Base-by-base conservation (phyloP, 768 basidiomycete genomes). In the Agrocybe pediades region DNA sequence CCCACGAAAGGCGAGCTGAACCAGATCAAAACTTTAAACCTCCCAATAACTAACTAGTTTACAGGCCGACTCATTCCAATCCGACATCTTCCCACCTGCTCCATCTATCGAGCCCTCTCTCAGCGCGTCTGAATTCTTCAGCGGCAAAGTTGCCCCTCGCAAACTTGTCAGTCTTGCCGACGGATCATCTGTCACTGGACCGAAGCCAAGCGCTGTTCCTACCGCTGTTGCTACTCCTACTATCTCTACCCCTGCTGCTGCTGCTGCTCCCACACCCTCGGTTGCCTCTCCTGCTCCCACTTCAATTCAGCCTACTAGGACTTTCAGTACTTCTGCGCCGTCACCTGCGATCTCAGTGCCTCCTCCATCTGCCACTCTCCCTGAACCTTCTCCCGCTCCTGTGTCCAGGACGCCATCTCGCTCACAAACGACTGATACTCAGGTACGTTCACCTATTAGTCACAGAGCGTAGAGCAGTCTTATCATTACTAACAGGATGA, bases 61-160 rank as follows among this genome's bases (percentile, higher is more conserved):
- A 3, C 67, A 94, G 91, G 82, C 95, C 30, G 95, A 98, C 53
- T 85, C 87, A 4, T 98, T 98, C 91, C 96, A 98, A 71, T 87
- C 93, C 13, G 96, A 98, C 70, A 96, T 98, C 69, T 98, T 85
- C 79, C 96, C 97, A 4, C 91, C 92, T 8, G 96, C 94, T 0
- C 86, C 86, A 0, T 92, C 93, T 4, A 69, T 79, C 51, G 90
- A 95, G 63, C 83, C 94, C 15, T 83, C 92, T 6, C 80, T 95
- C 44, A 77, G 83, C 17, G 89, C 95, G 8, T 77, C 83, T 55
- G 93, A 97, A 61, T 98, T 91, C 76, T 93, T 98, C 73, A 72
- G 79, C 9, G 94, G 95, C 44, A 96, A 95, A 73, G 79, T 78
- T 9, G 83, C 87, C 2, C 71, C 85, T n/a, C 80, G 86, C 9